Percentiles rank a stretch among this genome's conserved stretches.
Conservation (phyloP, 805 yeast genomes). For the Teunomyces panamensis region DNA sequence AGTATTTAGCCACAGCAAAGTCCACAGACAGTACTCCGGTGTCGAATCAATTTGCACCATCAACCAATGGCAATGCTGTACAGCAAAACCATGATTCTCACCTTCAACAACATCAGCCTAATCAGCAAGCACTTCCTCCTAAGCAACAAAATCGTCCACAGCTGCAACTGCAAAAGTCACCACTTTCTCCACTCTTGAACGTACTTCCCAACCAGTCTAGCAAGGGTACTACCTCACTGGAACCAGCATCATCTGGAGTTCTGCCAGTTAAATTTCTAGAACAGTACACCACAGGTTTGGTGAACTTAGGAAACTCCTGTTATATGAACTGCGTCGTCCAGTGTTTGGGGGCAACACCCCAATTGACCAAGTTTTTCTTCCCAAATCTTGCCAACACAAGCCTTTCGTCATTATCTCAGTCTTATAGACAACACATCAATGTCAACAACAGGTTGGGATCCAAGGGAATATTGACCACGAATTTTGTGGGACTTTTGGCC, state of each 20-base stretch:
- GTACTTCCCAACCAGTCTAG: not conserved
- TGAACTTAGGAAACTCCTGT: slow-evolving; percentile 86
- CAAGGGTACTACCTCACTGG: not conserved
- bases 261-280: slow-evolving; percentile 5
- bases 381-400: slow-evolving; percentile 16
- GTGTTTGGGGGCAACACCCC: slow-evolving; percentile 73
- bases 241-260: not conserved
- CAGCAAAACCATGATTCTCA: not conserved
- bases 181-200: not conserved
- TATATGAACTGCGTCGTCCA: slow-evolving; percentile 91
- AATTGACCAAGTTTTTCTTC: slow-evolving; percentile 60
- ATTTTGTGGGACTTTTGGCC: slow-evolving; percentile 58
- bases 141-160: not conserved
- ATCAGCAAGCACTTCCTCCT: not conserved
- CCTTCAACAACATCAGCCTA: no score
- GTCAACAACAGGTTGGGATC: slow-evolving; percentile 73
- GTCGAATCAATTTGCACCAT: slow-evolving; percentile 8
- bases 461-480: slow-evolving; percentile 71
- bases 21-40: slow-evolving; percentile 15
- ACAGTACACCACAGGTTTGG: slow-evolving; percentile 63
- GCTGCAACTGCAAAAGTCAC: not conserved
- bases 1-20: slow-evolving; percentile 25
- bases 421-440: slow-evolving; percentile 68
- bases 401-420: slow-evolving; percentile 32
- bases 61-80: not conserved